A percentile compares a stretch with the other conserved stretches of the same genome.
phyloP scores from a whole-genome alignment of 106 monocot species.

The Hemerocallis citrina region DNA sequence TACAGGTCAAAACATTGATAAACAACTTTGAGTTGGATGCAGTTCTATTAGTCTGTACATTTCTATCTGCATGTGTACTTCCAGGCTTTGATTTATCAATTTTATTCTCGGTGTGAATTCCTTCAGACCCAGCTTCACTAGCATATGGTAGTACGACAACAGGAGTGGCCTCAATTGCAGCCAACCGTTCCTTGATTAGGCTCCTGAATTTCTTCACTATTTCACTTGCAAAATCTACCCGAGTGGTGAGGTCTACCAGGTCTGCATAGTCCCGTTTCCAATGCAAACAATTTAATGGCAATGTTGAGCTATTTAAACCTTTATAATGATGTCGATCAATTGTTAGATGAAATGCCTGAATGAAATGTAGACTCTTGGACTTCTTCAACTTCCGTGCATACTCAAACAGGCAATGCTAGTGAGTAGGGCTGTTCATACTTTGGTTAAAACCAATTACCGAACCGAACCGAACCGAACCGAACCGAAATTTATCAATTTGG shows the following conservation, averaged over 20 bases:
- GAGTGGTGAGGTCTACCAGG: constrained; percentile 67
- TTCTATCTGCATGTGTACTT: no score
- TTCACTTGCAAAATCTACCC: constrained; percentile 74
- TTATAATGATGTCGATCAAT: constrained; percentile 11
- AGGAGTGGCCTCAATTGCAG: constrained; percentile 67
- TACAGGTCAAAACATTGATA: not conserved
- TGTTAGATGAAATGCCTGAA: constrained; percentile 63
- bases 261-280: constrained; percentile 17
- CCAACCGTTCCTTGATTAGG: constrained; percentile 74
- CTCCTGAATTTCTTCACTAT: constrained; percentile 49
- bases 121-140: not conserved
- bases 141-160: constrained; percentile 76
- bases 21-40: not conserved
- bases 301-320: constrained; percentile 28
- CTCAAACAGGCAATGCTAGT: constrained; percentile 26
- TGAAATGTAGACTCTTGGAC: constrained; percentile 66
- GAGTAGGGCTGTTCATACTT: no score
- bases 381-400: constrained; percentile 24
- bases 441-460: no score
- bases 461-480: no score
- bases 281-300: constrained; percentile 43
- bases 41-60: not conserved
- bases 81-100: not conserved
- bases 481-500: no score
- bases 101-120: constrained; percentile 1